A percentile compares a stretch with the other conserved stretches of the same genome.
Evolutionary conservation across 2,329 filamentous ascomycete genomes (phyloP).

Genomic region (Colletotrichum brevisporum): DNA sequence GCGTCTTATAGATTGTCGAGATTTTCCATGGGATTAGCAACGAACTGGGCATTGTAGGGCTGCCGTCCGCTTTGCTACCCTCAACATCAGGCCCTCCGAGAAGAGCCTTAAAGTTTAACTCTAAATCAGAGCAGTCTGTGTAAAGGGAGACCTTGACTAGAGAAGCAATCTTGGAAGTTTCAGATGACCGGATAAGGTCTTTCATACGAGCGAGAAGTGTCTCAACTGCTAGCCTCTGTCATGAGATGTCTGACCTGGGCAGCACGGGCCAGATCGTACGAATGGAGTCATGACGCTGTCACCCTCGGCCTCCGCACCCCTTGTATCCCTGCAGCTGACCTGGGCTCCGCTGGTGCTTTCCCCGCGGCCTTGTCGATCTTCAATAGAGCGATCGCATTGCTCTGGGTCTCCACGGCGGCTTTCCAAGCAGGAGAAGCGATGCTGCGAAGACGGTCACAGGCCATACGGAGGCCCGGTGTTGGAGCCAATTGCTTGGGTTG

Average conservation of each 20-base stretch:
- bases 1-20: background rate
- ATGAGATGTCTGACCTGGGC: slow-evolving; percentile 6
- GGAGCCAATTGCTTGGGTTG: slow-evolving; percentile 7
- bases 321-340: background rate
- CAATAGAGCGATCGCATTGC: background rate
- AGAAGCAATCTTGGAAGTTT: background rate
- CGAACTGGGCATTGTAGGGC: background rate
- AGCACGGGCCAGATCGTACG: slow-evolving; percentile 5
- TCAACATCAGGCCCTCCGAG: background rate
- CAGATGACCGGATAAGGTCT: slow-evolving; percentile 18
- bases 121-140: background rate
- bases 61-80: background rate
- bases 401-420: slow-evolving; percentile 8
- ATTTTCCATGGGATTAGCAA: background rate
- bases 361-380: slow-evolving; percentile 9
- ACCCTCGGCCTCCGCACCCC: background rate
- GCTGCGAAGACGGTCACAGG: slow-evolving; percentile 13
- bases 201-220: background rate
- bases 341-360: slow-evolving; percentile 12
- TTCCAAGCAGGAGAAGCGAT: slow-evolving; percentile 23
- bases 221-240: slow-evolving; percentile 5
- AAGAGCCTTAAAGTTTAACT: slow-evolving; percentile 14
- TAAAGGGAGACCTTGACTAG: background rate
- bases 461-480: background rate
- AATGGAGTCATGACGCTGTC: background rate